phyloP scores from a whole-genome alignment of 306 rosid species.

The Hippophae rhamnoides region DNA sequence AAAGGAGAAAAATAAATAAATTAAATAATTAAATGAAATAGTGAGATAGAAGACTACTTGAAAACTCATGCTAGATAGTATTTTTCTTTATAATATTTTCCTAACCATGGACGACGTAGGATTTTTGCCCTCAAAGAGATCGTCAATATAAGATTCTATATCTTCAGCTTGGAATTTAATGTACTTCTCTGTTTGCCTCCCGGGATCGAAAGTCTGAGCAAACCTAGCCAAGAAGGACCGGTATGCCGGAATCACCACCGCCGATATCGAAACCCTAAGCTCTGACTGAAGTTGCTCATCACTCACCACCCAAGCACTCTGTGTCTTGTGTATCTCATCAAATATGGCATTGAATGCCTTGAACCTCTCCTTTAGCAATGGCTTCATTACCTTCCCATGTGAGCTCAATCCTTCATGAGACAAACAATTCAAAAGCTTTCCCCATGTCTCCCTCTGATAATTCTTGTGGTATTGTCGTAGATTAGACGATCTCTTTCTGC shows the following conservation, averaged over 20 bases:
- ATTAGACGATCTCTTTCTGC: constrained; percentile 48
- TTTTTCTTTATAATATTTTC: constrained; percentile 24
- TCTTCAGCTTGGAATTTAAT: constrained; percentile 78
- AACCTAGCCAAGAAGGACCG: constrained; percentile 64
- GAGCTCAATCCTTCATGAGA: constrained; percentile 49
- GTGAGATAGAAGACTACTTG: no score
- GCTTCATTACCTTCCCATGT: constrained; percentile 42
- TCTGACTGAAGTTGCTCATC: constrained; percentile 81
- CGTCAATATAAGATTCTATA: constrained; percentile 55
- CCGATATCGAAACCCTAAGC: constrained; percentile 54
- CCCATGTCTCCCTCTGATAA: constrained; percentile 75
- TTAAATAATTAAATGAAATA: no score
- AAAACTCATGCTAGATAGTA: background rate
- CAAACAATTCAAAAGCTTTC: constrained; percentile 47
- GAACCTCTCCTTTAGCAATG: constrained; percentile 64
- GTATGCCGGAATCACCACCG: constrained; percentile 75
- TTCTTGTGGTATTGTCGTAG: constrained; percentile 53
- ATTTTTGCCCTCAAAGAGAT: constrained; percentile 51
- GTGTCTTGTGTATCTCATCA: constrained; percentile 69
- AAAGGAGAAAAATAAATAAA: no score
- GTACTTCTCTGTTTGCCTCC: constrained; percentile 60
- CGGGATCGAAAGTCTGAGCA: constrained; percentile 48
- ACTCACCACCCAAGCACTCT: constrained; percentile 63
- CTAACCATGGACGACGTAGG: constrained; percentile 27
- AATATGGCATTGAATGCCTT: constrained; percentile 54